These are phyloP conservation scores for Truncatella angustata DNA, from an alignment of 2,329 filamentous ascomycete species.

Conservation along the genomic window DNA sequence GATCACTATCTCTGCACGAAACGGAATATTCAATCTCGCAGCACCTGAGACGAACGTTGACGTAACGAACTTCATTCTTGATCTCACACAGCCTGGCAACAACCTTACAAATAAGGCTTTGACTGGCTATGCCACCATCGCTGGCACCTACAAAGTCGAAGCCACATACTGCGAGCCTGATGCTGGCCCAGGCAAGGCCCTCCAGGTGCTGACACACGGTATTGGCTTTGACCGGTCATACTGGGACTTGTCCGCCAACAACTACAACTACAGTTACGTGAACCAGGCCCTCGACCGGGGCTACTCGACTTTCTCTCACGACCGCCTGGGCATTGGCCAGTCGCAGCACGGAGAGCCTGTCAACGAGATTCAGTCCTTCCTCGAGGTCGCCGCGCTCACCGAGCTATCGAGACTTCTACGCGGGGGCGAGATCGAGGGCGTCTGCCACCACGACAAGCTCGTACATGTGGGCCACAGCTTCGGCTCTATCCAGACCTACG, in stretches of 20 bases:
- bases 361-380: conserved; percentile 55
- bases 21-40: conserved; percentile 49
- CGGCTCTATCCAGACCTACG: conserved; percentile 58
- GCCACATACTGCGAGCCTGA: conserved; percentile 62
- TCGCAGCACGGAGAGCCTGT: conserved; percentile 34
- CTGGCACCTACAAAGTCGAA: conserved; percentile 55
- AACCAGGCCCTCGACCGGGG: conserved; percentile 36
- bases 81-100: conserved; percentile 42
- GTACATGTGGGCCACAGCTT: conserved; percentile 65
- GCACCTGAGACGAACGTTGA: conserved; percentile 51
- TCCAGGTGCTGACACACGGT: conserved; percentile 53
- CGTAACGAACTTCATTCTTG: conserved; percentile 52
- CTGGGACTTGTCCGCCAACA: conserved; percentile 58
- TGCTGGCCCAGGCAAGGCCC: conserved; percentile 33
- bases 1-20: conserved; percentile 50
- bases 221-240: conserved; percentile 57
- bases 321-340: conserved; percentile 7
- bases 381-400: conserved; percentile 58
- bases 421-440: conserved; percentile 37
- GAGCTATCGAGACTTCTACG: conserved; percentile 51
- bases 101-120: conserved; percentile 40
- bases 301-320: conserved; percentile 7
- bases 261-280: conserved; percentile 63
- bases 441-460: conserved; percentile 39
- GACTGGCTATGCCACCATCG: conserved; percentile 37